These are phyloP conservation scores for Trichoderma arundinaceum DNA, from an alignment of 2,329 filamentous ascomycete species.

Conservation along the genomic window DNA sequence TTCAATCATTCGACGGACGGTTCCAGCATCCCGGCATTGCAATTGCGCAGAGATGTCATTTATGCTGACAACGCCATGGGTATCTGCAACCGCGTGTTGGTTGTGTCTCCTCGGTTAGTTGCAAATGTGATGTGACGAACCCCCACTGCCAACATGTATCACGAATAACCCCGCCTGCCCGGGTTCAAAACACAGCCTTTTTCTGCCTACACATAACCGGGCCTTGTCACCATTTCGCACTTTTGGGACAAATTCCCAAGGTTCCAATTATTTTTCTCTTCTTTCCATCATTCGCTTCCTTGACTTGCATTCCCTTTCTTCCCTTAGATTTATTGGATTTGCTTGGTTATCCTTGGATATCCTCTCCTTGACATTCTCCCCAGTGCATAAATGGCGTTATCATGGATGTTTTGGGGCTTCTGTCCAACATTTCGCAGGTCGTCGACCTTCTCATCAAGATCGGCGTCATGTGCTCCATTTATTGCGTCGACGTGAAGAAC, in stretches of 20 bases:
- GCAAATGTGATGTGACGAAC: not conserved
- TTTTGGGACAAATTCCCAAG: not conserved
- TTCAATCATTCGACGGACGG: not conserved
- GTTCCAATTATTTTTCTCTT: not conserved
- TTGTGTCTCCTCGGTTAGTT: not conserved
- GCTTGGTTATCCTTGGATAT: too few species aligned
- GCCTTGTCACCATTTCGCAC: not conserved
- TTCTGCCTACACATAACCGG: not conserved
- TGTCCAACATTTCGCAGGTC: conserved; percentile 29
- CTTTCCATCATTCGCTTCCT: not conserved
- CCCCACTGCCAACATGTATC: not conserved
- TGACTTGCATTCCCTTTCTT: not conserved
- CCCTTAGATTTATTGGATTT: too few species aligned
- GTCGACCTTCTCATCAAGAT: conserved; percentile 32
- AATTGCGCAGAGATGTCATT: not conserved
- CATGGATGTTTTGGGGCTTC: conserved; percentile 31
- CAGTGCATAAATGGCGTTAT: conserved; percentile 1
- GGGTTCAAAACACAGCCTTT: not conserved
- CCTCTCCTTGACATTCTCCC: not conserved
- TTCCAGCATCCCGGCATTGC: not conserved
- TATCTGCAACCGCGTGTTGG: conserved; percentile 13
- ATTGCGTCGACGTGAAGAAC: conserved; percentile 30
- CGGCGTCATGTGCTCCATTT: conserved; percentile 30
- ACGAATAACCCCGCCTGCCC: not conserved
- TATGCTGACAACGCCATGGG: not conserved